Evolutionary conservation across 306 rosid species (phyloP), one percentile per base, ranked within the genome.

Genomic region (Lathyrus tuberosus): DNA sequence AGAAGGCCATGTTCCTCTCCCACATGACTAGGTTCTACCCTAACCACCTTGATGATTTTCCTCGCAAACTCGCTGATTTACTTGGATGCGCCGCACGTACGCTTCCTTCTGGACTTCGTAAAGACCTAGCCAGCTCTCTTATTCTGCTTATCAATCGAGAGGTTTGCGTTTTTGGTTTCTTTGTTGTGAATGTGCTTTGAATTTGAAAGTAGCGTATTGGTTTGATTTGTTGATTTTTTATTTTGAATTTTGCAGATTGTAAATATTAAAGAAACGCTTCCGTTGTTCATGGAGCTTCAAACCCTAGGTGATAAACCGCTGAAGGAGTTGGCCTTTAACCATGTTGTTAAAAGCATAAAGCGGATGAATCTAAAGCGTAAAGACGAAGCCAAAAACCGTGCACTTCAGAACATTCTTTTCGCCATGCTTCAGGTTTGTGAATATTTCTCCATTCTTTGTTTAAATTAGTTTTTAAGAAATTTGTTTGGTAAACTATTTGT

Each of bases 261-360:
- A 20, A 87, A 78, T 70, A 60, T 86, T 62, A 83, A 78, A 49
- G 94, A 86, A 28, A 90, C 83, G 38, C 79, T 88, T 20, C 69
- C 78, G 0, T 79, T 93, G 90, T 90, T 93, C 78, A 78, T 90
- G 96, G 96, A 90, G 62, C 81, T 90, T 47, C 98, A 93, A 89
- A 84, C 84, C 24, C 76, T 86, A 16, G 96, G 84, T 4, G 97
- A 86, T 62, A 86, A 74, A 33, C 63, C 52, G 18, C 59, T 93
- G 57, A 85, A 77, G 59, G 77, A 84, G 58, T 37, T 93, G 81
- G 90, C 94, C 1, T 93, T 84, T 73, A 73, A 76, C 17, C 90
- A 86, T 17, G 86, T 90, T 46, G 67, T 93, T 82, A 91, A 88
- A 28, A 85, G 94, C 79, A 81, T 93, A 31, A 85, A 40, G 79